These are phyloP conservation scores for Carpinus viminea DNA, from an alignment of 306 rosid species.

Conservation along the genomic window DNA sequence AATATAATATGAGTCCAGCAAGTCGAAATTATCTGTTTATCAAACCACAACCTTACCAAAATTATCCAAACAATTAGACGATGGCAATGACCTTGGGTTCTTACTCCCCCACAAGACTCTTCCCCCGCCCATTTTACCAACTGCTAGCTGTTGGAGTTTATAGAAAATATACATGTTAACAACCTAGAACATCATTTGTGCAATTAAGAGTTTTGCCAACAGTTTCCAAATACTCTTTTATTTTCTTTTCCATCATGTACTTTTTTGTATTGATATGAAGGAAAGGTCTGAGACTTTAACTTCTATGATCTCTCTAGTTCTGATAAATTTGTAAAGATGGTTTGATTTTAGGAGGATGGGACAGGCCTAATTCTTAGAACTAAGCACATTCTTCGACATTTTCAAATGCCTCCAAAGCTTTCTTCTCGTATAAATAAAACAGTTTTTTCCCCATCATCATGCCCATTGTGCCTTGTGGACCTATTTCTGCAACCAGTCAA, in stretches of 20 bases:
- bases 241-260: neutral
- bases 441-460: too few species aligned
- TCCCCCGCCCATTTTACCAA: neutral
- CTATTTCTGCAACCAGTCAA: too few species aligned
- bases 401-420: too few species aligned
- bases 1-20: neutral
- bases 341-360: neutral
- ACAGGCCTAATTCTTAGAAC: neutral
- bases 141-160: neutral
- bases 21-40: neutral
- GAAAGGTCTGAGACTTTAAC: too few species aligned
- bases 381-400: too few species aligned
- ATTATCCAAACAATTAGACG: neutral
- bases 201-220: neutral
- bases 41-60: neutral
- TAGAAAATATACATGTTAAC: neutral
- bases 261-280: too few species aligned
- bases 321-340: neutral
- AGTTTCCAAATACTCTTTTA: neutral
- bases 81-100: neutral
- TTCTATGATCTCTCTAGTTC: too few species aligned
- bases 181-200: neutral
- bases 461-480: too few species aligned
- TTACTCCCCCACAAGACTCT: neutral
- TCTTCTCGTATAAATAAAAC: too few species aligned